Evolutionary conservation across 148 eudicot genomes (phyloP), one percentile per base, ranked within the genome.

Genomic region (Cornus kousa): DNA sequence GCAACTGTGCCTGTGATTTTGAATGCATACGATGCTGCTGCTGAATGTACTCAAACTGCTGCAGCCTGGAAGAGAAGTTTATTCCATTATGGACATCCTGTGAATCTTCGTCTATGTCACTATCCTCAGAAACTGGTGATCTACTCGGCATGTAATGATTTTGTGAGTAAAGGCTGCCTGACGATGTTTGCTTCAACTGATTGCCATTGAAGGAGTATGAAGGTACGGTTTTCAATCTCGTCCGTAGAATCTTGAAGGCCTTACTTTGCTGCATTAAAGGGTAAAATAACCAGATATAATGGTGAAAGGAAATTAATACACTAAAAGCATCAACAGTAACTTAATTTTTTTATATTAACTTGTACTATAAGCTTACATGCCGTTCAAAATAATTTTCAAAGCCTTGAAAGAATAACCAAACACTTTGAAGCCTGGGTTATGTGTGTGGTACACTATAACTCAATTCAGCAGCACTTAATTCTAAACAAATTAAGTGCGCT

Each of bases 211-310:
- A 90, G 80, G 97, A 90, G 79, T 87, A 91, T 28, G 90, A 80
- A 35, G 98, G 95, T 23, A 94, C 90, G 46, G 98, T 89, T 87
- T 94, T 94, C 80, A 96, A 84, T 55, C 99, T 88, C 55, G 97
- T 96, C 81, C 89, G 85, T 67, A 96, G 87, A 72, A 92, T 87
- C 89, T 92, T 96, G 90, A 96, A 96, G 77, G 91, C 89, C 59
- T 81, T 81, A 40, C 84, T 81, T 77, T 81, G 84, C 84, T 81
- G 75, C 80, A 77, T 72, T 50, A 48, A 14, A 77, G 70, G 32
- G 71, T 17, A 71, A 77, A 28, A 14, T 7, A 16, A 75, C 72
- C 12, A 70, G 33, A 48, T 24, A 68, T 46, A 8, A 19, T 68
- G 35, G 23, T 66, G 31, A 32, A 28, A 76, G 22, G 7, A 35